phyloP scores from a whole-genome alignment of 331 rosid genomes.

The Acacia concinna region DNA sequence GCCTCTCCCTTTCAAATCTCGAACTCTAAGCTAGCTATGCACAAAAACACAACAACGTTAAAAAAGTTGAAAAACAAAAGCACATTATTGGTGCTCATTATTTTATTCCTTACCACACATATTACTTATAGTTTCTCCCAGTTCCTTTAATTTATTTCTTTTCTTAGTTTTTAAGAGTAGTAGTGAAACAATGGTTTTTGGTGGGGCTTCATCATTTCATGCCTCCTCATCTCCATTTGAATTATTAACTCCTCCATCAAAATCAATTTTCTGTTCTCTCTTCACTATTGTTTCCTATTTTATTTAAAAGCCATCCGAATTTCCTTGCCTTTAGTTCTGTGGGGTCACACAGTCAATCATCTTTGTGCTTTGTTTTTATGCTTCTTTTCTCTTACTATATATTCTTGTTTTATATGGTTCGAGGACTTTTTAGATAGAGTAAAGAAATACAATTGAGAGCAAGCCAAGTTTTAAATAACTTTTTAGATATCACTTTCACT shows the following conservation, averaged over 20 bases:
- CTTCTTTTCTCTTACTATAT: not conserved
- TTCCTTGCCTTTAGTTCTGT: slow-evolving; percentile 20
- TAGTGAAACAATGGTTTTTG: not conserved
- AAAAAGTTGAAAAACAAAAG: not conserved
- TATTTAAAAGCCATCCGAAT: not conserved
- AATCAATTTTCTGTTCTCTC: slow-evolving; percentile 5
- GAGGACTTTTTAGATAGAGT: slow-evolving; percentile 1
- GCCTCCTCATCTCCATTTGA: not conserved
- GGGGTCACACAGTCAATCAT: slow-evolving; percentile 23
- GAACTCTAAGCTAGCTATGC: not conserved
- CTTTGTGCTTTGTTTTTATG: slow-evolving; percentile 13
- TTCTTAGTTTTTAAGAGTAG: not conserved
- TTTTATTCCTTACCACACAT: not conserved
- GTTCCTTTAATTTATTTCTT: not conserved
- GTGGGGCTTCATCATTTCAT: not conserved
- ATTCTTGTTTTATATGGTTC: slow-evolving; percentile 6
- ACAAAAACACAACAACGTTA: not conserved
- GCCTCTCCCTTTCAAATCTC: not conserved
- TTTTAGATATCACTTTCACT: slow-evolving; percentile 37
- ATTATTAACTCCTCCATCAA: not conserved
- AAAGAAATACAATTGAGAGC: slow-evolving; percentile 9
- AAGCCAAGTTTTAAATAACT: slow-evolving; percentile 27
- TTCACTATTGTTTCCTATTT: not conserved
- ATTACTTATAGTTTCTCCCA: not conserved
- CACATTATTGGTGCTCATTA: not conserved